These are phyloP conservation scores for Kodamaea lidongshanica DNA, from an alignment of 805 yeast species.

Conservation along the genomic window DNA sequence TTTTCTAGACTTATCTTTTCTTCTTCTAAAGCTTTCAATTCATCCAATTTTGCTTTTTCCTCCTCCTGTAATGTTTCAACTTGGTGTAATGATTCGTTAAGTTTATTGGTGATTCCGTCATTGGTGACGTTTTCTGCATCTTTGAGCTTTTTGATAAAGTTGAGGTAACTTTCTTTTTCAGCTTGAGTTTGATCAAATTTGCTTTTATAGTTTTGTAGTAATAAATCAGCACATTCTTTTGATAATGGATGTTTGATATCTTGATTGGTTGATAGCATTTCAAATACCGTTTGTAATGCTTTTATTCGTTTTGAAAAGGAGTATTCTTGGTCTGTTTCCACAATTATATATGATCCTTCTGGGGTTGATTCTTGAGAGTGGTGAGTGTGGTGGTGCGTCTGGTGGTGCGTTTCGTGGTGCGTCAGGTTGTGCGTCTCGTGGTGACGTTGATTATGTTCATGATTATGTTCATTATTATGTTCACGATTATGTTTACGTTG, in stretches of 20 bases:
- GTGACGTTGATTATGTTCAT: slow-evolving; percentile 1
- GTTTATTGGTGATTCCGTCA: slow-evolving; percentile 36
- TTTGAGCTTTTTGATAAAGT: slow-evolving; percentile 64
- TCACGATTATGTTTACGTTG: slow-evolving; percentile 1
- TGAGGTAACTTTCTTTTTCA: slow-evolving; percentile 74
- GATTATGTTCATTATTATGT: slow-evolving; percentile 4
- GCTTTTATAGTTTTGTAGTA: slow-evolving; percentile 58
- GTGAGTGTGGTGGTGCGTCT: too few species aligned
- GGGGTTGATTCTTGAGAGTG: background rate
- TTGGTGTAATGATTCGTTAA: slow-evolving; percentile 34
- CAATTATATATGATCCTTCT: slow-evolving; percentile 3
- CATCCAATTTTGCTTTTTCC: slow-evolving; percentile 29
- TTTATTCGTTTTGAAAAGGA: slow-evolving; percentile 46
- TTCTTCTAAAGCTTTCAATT: slow-evolving; percentile 34
- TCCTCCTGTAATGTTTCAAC: slow-evolving; percentile 35
- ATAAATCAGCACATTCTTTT: slow-evolving; percentile 67
- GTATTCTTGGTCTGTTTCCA: too few species aligned
- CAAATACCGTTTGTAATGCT: slow-evolving; percentile 60
- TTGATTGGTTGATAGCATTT: slow-evolving; percentile 59
- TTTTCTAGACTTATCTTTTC: slow-evolving; percentile 40
- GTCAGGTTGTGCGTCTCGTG: too few species aligned
- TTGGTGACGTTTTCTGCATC: slow-evolving; percentile 17
- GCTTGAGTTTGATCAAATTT: slow-evolving; percentile 67
- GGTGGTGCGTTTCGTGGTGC: too few species aligned
- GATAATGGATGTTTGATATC: slow-evolving; percentile 84